A percentile compares a stretch with the other conserved stretches of the same genome.
Evolutionary conservation across 2,329 filamentous ascomycete species (phyloP).

Genomic region (Graphilbum ipis-grandicollis): DNA sequence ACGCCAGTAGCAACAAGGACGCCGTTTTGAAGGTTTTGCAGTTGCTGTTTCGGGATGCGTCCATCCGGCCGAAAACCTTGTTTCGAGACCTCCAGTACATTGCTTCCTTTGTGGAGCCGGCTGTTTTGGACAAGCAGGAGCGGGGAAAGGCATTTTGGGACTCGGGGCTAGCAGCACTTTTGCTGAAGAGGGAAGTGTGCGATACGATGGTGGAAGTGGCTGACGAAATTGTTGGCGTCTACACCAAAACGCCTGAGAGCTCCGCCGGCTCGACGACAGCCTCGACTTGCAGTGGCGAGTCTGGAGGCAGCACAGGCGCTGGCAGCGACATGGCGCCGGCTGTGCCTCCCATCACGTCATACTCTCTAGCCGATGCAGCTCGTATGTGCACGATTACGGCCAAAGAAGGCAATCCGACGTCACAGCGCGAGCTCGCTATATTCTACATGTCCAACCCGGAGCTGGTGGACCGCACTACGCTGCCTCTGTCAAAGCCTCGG

Average conservation of each 20-base stretch:
- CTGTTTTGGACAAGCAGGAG: conserved; percentile 43
- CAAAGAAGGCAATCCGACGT: conserved; percentile 75
- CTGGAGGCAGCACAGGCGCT: background rate
- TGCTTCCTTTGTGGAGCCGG: conserved; percentile 44
- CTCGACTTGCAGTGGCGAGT: background rate
- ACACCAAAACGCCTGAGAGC: conserved; percentile 32
- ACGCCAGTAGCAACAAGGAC: no score
- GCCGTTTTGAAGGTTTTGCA: conserved; percentile 50
- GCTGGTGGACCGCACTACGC: conserved; percentile 59
- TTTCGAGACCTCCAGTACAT: conserved; percentile 71
- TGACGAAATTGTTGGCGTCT: conserved; percentile 36
- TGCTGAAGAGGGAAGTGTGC: conserved; percentile 74
- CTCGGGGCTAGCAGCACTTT: conserved; percentile 71
- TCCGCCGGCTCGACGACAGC: conserved; percentile 7
- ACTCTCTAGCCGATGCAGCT: conserved; percentile 64
- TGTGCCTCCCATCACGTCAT: conserved; percentile 31
- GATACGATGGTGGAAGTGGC: conserved; percentile 55
- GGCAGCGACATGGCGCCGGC: background rate
- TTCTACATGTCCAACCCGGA: conserved; percentile 89
- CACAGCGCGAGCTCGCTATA: conserved; percentile 82
- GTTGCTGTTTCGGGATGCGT: conserved; percentile 47
- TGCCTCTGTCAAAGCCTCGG: conserved; percentile 67
- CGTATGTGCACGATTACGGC: conserved; percentile 86
- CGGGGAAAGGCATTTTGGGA: conserved; percentile 76
- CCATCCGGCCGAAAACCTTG: conserved; percentile 59